These are phyloP conservation scores for Dalbergia oliveri DNA, from an alignment of 306 rosid species.

Conservation along the genomic window DNA sequence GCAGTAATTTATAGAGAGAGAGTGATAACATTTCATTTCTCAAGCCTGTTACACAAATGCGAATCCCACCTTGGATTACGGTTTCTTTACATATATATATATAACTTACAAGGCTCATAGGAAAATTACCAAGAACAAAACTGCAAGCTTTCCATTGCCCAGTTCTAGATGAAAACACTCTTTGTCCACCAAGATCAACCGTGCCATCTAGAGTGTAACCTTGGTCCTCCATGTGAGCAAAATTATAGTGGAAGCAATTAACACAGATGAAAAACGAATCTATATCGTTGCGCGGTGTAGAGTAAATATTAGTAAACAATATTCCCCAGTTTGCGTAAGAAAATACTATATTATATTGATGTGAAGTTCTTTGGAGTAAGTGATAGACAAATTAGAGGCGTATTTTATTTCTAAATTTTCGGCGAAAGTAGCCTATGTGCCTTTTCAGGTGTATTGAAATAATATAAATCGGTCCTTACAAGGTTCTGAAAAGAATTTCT, in stretches of 20 bases:
- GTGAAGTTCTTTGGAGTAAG: neutral
- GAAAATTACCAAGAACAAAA: constrained; percentile 69
- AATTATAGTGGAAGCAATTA: neutral
- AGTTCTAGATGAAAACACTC: constrained; percentile 66
- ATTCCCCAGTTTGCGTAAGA: neutral
- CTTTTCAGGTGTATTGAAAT: neutral
- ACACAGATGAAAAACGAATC: neutral
- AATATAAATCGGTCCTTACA: neutral
- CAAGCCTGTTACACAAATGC: neutral
- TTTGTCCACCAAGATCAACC: constrained; percentile 68
- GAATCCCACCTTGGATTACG: neutral
- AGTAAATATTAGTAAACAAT: neutral
- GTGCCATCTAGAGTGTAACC: constrained; percentile 72
- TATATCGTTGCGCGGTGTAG: neutral
- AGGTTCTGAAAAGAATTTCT: neutral
- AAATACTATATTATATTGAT: neutral
- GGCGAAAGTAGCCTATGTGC: neutral
- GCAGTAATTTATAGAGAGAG: neutral
- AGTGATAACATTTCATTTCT: neutral
- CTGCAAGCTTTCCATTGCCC: constrained; percentile 84
- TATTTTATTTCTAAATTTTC: neutral
- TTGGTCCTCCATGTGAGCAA: constrained; percentile 55
- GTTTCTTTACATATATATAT: neutral
- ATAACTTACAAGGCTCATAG: neutral
- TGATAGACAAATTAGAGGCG: constrained; percentile 11